Evolutionary conservation across 1,139 yeast genomes (phyloP).

Genomic region (Pichiaceae sp.): DNA sequence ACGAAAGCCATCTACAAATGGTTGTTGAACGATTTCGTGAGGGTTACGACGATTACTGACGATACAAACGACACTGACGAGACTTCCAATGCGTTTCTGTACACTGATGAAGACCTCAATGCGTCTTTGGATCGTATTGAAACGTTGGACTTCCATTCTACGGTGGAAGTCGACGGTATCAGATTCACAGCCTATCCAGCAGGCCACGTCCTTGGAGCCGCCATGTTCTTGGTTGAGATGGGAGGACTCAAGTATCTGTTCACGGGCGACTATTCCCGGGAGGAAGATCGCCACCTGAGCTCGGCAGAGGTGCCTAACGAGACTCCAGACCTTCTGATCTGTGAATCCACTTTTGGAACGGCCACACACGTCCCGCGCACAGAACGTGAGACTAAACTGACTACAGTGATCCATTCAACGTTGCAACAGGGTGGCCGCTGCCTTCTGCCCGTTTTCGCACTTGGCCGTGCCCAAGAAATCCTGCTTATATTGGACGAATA

Average conservation of each 20-base stretch:
- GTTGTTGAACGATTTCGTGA: constrained; percentile 88
- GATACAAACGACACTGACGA: constrained; percentile 29
- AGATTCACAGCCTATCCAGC: constrained; percentile 97
- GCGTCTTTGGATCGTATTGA: constrained; percentile 86
- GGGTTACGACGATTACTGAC: constrained; percentile 72
- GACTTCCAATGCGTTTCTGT: constrained; percentile 42
- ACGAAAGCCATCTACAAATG: constrained; percentile 96
- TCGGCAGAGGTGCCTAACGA: constrained; percentile 91
- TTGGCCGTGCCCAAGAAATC: constrained; percentile 94
- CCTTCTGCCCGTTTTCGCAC: constrained; percentile 87
- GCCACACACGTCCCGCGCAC: constrained; percentile 90
- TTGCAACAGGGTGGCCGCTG: constrained; percentile 87
- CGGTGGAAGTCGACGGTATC: constrained; percentile 88
- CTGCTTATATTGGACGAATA: constrained; percentile 86
- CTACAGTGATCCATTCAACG: constrained; percentile 77
- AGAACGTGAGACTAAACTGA: constrained; percentile 76
- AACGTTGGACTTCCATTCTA: constrained; percentile 91
- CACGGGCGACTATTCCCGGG: constrained; percentile 96
- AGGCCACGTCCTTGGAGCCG: constrained; percentile 98
- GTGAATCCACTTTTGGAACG: constrained; percentile 96
- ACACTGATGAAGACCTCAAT: constrained; percentile 84
- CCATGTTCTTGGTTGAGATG: constrained; percentile 92
- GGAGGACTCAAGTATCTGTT: constrained; percentile 85
- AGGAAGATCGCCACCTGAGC: constrained; percentile 89
- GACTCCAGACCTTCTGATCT: constrained; percentile 82